Base-by-base conservation (phyloP, 345 rosid species). In the Erucastrum elatum region DNA sequence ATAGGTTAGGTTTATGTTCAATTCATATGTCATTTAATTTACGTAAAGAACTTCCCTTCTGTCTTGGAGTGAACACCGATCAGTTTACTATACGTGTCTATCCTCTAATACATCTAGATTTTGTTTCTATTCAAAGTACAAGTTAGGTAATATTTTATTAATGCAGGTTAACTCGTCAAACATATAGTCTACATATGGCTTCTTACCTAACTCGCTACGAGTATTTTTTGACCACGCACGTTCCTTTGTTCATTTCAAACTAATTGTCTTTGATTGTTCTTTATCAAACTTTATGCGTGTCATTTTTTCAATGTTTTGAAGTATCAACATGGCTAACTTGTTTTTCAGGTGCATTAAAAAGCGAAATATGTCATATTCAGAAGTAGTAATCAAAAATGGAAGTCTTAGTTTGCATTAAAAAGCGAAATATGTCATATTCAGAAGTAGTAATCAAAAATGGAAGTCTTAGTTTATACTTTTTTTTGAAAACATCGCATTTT, bases 1-100 rank as follows among this genome's bases (percentile, higher is more conserved):
- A 35, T 35, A 35, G 41, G 3, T 35, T 35, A 35, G 41, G 41
- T 35, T 35, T 35, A 35, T 7, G 41, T 35, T 35, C 41, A 84
- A 68, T 86, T 90, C 68, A 86, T 82, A 84, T 76, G 72, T 37
- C 83, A 63, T 75, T 75, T 82, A 73, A 85, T 84, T 91, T 87
- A 86, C 94, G 91, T 88, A 82, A 84, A 82, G 79, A 90, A 87
- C 76, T 80, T 66, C 75, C 71, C 82, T 83, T 77, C 75, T 49
- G 51, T 72, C 68, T 51, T 70, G 75, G 75, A 79, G 64, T 74
- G 66, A 51, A 55, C 64, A 72, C 76, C 74, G 78, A 74, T 75
- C 74, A 66, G 55, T 6, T 75, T 61, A 64, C 71, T 81, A 83
- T 74, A 67, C 78, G 69, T 78, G 69, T 84, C 62, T 80, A 44